Conservation (phyloP, 305 asterid genomes). For the Solanum chacoense region DNA sequence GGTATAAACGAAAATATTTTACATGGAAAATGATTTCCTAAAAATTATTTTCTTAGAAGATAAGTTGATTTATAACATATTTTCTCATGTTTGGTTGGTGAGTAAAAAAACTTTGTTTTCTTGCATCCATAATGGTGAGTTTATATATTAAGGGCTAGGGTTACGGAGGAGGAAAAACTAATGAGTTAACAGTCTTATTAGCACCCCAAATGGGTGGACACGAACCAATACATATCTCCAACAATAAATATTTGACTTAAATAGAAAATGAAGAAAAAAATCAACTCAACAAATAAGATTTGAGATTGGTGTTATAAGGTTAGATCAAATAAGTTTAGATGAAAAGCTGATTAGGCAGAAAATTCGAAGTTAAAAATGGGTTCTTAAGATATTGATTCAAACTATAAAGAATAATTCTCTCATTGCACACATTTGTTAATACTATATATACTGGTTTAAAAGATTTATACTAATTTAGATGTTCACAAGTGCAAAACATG, state of each 20-base stretch:
- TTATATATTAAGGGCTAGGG: not conserved
- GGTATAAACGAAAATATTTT: too few species aligned
- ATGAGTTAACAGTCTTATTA: not conserved
- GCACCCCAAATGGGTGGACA: not conserved
- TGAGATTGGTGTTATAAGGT: not conserved
- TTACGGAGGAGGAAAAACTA: not conserved
- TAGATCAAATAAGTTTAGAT: not conserved
- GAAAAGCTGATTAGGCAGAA: too few species aligned
- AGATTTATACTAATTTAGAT: too few species aligned
- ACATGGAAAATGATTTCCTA: not conserved
- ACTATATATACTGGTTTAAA: too few species aligned
- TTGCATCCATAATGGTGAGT: not conserved
- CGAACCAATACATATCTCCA: not conserved
- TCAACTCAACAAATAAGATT: too few species aligned
- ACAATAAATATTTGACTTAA: not conserved
- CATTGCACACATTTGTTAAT: too few species aligned
- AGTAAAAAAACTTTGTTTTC: not conserved
- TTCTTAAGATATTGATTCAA: too few species aligned
- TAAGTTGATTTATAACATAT: not conserved
- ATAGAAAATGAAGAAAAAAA: too few species aligned
- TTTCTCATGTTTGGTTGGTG: not conserved
- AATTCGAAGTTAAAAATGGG: too few species aligned
- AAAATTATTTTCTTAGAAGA: not conserved
- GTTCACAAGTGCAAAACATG: too few species aligned
- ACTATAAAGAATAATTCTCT: too few species aligned